A percentile compares a stretch with the other conserved stretches of the same genome.
These are phyloP conservation scores for Sideroxylon spinosum DNA, from an alignment of 179 eudicot genomes.

Conservation along the genomic window DNA sequence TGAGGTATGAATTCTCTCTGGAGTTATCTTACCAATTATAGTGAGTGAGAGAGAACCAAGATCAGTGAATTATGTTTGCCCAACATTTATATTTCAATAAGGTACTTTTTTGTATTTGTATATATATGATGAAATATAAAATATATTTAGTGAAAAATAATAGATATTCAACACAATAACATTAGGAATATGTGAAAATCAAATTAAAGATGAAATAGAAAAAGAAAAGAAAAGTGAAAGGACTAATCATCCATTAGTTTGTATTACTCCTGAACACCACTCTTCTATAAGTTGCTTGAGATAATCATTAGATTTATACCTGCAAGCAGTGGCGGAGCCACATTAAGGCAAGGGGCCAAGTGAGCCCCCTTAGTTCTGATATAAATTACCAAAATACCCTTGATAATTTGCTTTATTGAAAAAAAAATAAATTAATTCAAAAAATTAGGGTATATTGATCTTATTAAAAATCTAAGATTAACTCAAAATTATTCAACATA, in stretches of 20 bases:
- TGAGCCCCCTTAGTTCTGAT: too few species aligned
- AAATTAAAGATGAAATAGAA: neutral
- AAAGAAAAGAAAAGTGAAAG: too few species aligned
- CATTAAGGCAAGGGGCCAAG: too few species aligned
- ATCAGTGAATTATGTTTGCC: constrained; percentile 95
- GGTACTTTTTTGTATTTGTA: constrained; percentile 68
- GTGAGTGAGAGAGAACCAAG: constrained; percentile 81
- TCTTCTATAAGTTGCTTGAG: constrained; percentile 91
- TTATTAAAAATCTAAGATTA: too few species aligned
- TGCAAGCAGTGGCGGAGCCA: too few species aligned
- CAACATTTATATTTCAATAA: constrained; percentile 91
- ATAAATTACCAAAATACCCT: too few species aligned
- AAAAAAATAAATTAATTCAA: too few species aligned
- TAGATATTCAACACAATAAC: neutral
- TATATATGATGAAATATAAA: neutral
- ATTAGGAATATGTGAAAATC: neutral
- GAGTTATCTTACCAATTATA: constrained; percentile 58
- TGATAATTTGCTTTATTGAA: too few species aligned
- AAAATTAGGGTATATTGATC: too few species aligned
- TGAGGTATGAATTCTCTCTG: constrained; percentile 35
- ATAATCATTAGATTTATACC: constrained; percentile 81
- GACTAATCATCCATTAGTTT: too few species aligned
- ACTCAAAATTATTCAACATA: too few species aligned
- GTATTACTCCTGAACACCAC: constrained; percentile 90
- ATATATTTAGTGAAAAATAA: too few species aligned